Base-by-base conservation (phyloP, 306 rosid genomes). In the Glycyrrhiza uralensis region DNA sequence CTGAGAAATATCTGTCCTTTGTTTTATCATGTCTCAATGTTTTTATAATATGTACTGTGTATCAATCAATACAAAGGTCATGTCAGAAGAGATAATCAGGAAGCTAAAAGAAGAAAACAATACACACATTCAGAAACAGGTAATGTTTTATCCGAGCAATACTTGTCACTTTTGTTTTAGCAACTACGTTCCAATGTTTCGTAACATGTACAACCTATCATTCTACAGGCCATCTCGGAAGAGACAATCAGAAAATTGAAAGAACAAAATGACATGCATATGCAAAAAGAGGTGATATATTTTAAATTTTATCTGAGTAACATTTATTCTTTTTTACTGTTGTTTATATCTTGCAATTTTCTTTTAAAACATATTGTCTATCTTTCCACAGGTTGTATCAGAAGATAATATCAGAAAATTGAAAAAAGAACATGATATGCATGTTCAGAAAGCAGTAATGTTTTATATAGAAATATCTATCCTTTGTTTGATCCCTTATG, bases 251-350 rank as follows among this genome's bases (percentile, higher is more conserved):
- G 69, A 69, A 76, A 60, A 35, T 77, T 89, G 29, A 65, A 20
- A 33, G 85, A 71, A 52, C 86, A 81, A 57, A 83, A 76, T 10
- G 75, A 67, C 50, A 76, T 78, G 51, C 72, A 72, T 60, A 41
- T 75, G 57, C 88, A 72, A 51, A 87, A 73, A 60, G 81, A 86
- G 96, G 91, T 86, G 58, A 42, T 66, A 45, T 66, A 71, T 46
- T 71, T 71, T 45, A 49, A 54, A 62, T 29, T 54, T 52, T 41
- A 61, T 66, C 51, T 7, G 26, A 66, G 73, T 57, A 72, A 23
- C 62, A 45, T 75, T 41, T 35, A 19, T 61, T 49, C 7, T 41
- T 32, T 24, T 20, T 35, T 55, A 30, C 33, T 24, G 28, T 6
- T 51, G 14, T 60, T 45, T 64, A 20, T 41, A 36, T 45, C 26